Evolutionary conservation across 805 yeast genomes (phyloP), one percentile per base, ranked within the genome.

Genomic region (Kodamaea jinghongensis): DNA sequence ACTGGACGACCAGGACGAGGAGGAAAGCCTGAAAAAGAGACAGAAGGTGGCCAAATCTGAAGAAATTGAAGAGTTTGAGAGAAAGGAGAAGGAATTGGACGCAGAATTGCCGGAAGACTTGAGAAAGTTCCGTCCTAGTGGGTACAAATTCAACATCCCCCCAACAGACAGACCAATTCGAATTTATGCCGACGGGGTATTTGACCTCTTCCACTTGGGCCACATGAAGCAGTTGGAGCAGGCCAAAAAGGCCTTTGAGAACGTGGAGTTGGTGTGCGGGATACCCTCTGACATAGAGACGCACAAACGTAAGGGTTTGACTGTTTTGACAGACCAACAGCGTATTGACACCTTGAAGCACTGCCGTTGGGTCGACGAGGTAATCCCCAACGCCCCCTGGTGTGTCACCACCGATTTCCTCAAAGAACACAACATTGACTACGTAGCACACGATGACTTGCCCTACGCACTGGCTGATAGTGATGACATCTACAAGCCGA

Each of bases 221-320:
- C 99, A 93, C 60, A 93, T 93, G 99, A 81, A 89, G 56, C 99
- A 93, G 62, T 72, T 93, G 52, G 98, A 93, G 58, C 99, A 93
- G 65, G 91, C 98, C 52, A 91, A 93, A 55, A 90, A 91, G 60
- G 78, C 96, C 11, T 80, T 93, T 46, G 84, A 86, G 9, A 87
- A 87, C 52, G 96, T 86, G 23, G 75, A 78, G 41, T 72, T 93
- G 54, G 89, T 93, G 17, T 87, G 91, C 53, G 99, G 99, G 34
- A 76, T 91, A 14, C 97, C 98, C 11, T 80, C 85, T 35, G 99
- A 93, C 60, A 72, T 76, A 37, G 89, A 86, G 52, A 91, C 98
- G 2, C 98, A 93, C 66, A 84, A 81, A 50, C 73, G 90, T 45
- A 93, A 93, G 60, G 99, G 99, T 1, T 67, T 93, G 48, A 93